Evolutionary conservation across 371 early-diverging fungal species (phyloP).

Genomic region (Rhizopus stolonifer): DNA sequence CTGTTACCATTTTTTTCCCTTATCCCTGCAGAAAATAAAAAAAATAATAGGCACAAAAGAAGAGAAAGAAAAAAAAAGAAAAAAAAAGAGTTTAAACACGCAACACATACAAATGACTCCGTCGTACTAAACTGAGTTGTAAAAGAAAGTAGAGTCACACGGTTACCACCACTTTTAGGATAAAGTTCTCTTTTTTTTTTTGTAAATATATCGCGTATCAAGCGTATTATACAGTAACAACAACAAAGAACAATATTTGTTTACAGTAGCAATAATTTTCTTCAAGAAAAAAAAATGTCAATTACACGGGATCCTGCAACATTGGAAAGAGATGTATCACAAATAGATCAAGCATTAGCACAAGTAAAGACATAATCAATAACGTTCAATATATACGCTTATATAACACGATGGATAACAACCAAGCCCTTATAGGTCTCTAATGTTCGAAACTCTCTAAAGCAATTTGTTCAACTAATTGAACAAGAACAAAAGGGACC

Average conservation of each 20-base stretch:
- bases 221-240: no score
- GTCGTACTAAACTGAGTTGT: neutral
- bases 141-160: no score
- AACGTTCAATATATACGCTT: no score
- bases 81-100: neutral
- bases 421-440: constrained; percentile 29
- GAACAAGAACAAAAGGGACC: constrained; percentile 34
- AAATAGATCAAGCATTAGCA: constrained; percentile 23
- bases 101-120: neutral
- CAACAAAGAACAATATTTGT: no score
- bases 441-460: constrained; percentile 33
- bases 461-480: constrained; percentile 30
- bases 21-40: no score
- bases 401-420: no score
- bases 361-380: constrained; percentile 1
- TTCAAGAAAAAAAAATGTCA: neutral
- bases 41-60: no score
- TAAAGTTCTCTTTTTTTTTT: no score
- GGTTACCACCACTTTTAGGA: no score
- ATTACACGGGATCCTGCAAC: constrained; percentile 5
- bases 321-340: constrained; percentile 20
- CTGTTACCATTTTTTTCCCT: neutral
- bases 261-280: no score
- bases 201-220: no score
- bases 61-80: neutral